Conservation (phyloP, 2,329 filamentous ascomycete genomes). For the Thelonectria rubi region DNA sequence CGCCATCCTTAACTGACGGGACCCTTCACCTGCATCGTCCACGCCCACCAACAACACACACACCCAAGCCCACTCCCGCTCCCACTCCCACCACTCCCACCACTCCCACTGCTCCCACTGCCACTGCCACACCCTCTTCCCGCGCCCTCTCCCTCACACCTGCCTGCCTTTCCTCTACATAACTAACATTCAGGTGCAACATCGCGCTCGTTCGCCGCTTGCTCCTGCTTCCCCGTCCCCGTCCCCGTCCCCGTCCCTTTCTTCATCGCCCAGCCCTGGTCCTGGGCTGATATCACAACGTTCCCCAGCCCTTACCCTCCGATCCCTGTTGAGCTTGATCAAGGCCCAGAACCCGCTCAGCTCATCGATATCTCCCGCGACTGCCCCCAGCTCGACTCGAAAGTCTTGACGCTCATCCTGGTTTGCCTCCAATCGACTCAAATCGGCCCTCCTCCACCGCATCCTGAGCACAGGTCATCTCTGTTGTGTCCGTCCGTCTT, state of each 20-base stretch:
- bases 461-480: slow-evolving; percentile 23
- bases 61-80: slow-evolving; percentile 6
- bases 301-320: slow-evolving; percentile 28
- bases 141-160: slow-evolving; percentile 26
- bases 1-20: slow-evolving; percentile 36
- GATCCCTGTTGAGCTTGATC: slow-evolving; percentile 25
- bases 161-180: slow-evolving; percentile 17
- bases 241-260: slow-evolving; percentile 23
- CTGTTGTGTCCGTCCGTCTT: neutral
- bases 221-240: slow-evolving; percentile 21
- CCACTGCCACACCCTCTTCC: slow-evolving; percentile 26
- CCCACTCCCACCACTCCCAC: slow-evolving; percentile 14
- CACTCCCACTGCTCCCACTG: neutral
- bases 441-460: slow-evolving; percentile 24
- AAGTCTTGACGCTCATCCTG: slow-evolving; percentile 15
- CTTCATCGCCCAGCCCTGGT: slow-evolving; percentile 22
- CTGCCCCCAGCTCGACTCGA: slow-evolving; percentile 19
- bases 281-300: slow-evolving; percentile 26
- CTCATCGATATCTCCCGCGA: slow-evolving; percentile 25
- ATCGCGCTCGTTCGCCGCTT: slow-evolving; percentile 29
- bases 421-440: slow-evolving; percentile 21
- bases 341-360: slow-evolving; percentile 27
- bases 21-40: slow-evolving; percentile 25
- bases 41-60: slow-evolving; percentile 4
- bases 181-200: slow-evolving; percentile 40